Evolutionary conservation across 192 early-diverging fungal genomes (phyloP).

Genomic region (Rhizoclosmatium sp.): DNA sequence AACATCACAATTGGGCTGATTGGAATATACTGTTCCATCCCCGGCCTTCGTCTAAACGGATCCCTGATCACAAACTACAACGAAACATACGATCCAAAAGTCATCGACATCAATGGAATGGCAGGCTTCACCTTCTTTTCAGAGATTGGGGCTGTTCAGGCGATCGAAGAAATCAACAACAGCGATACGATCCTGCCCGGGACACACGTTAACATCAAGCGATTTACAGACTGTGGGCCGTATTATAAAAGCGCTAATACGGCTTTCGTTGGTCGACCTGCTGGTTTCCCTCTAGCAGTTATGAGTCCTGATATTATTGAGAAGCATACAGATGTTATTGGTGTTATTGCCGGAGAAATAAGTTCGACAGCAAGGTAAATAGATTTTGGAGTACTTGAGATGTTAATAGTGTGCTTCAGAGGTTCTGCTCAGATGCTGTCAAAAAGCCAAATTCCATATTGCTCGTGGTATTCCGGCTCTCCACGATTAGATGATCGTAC

Average conservation of each 20-base stretch:
- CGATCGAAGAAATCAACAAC: constrained; percentile 14
- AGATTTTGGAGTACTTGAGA: background rate
- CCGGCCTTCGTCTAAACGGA: background rate
- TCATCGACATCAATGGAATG: background rate
- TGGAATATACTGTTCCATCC: background rate
- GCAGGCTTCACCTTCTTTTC: background rate
- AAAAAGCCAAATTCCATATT: background rate
- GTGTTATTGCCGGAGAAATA: background rate
- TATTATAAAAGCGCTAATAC: background rate
- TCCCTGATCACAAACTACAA: constrained; percentile 24
- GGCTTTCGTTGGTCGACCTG: background rate
- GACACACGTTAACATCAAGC: background rate
- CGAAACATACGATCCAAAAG: background rate
- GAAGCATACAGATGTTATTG: background rate
- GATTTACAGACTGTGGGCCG: constrained; percentile 4
- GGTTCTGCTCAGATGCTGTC: too few species aligned
- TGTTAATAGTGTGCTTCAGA: too few species aligned
- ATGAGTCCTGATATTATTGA: background rate
- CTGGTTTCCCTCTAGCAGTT: background rate
- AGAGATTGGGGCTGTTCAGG: background rate
- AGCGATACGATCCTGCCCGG: background rate
- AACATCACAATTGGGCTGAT: constrained; percentile 18
- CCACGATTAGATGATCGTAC: background rate
- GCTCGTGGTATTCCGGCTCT: background rate
- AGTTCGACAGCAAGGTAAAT: background rate